Conservation (phyloP, 306 rosid genomes). For the Fragaria nilgerrensis region DNA sequence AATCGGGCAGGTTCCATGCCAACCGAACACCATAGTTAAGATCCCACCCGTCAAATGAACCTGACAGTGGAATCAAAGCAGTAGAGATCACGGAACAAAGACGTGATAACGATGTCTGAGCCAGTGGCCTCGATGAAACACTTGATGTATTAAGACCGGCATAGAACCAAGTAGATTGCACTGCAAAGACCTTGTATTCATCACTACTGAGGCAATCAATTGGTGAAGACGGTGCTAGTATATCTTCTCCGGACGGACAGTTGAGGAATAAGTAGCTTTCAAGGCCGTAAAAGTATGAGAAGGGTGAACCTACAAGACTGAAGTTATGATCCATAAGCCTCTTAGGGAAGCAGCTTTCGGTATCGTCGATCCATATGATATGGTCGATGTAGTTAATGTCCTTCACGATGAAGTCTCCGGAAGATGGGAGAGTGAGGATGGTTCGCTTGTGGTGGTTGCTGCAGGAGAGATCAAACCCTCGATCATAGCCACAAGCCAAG, state of each 20-base stretch:
- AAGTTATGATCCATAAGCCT: conserved; percentile 2
- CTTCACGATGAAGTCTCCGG: conserved; percentile 2
- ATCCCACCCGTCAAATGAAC: not conserved
- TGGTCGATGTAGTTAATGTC: not conserved
- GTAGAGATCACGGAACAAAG: not conserved
- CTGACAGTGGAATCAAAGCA: not conserved
- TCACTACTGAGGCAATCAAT: not conserved
- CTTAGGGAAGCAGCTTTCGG: conserved; percentile 4
- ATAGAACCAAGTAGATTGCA: not conserved
- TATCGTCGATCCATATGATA: not conserved
- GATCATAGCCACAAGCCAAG: conserved; percentile 6
- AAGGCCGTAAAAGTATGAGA: conserved; percentile 1
- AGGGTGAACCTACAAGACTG: conserved; percentile 19
- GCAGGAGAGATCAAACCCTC: conserved; percentile 27
- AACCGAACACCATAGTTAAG: not conserved
- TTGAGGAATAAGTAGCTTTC: not conserved
- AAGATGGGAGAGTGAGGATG: conserved; percentile 12
- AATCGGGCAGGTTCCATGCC: not conserved
- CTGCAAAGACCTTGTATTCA: not conserved
- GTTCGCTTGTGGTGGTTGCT: conserved; percentile 9
- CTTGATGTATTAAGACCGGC: not conserved
- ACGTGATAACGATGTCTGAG: not conserved
- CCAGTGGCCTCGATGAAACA: not conserved
- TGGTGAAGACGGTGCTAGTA: not conserved
- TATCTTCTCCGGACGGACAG: not conserved